Evolutionary conservation across 495 filamentous ascomycete species (phyloP), one percentile per base, ranked within the genome.

Genomic region (Chaetomium tenue): DNA sequence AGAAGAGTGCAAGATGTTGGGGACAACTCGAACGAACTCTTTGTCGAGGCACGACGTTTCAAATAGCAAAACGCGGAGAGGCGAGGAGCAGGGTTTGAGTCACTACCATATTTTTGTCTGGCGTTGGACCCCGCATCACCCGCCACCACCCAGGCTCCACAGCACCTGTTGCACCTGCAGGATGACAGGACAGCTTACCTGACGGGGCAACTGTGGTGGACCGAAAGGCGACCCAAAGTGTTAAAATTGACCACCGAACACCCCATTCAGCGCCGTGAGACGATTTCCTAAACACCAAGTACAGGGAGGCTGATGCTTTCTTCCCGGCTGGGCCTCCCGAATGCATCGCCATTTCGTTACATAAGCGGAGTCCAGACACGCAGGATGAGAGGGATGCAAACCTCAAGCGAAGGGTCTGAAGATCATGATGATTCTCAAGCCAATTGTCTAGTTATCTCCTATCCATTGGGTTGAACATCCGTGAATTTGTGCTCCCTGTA

Each of bases 81-180:
- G 55, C 63, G 55, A 59, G 55, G 63, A 47, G 33, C 63, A 64
- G 54, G 37, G 52, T 54, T 58, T 64, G 63, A 64, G 30, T 64
- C 63, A 59, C 22, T 37, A 6, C 9, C 30, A 20, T 42, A 18
- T 22, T 40, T 52, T 58, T 50, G 28, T 58, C 57, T 44, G 54
- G 63, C 23, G 26, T 58, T 18, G 30, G 42, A 51, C 54, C 44
- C 54, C 54, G 53, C 54, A 48, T n/a, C 22, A 15, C 53, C 53
- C 48, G 22, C 26, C 8, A 44, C 33, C 42, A 28, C 26, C 37
- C 5, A n/a, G 48, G 48, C 9, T 18, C 26, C 46, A 40, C 25
- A 37, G 20, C n/a, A 23, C 18, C 54, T 13, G 22, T 12, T 37
- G 33, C 33, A 37, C 33, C 33, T 11, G 33, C 33, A 37, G 33